These are phyloP conservation scores for Sphaerostilbella broomeana DNA, from an alignment of 2,329 filamentous ascomycete species.

Conservation along the genomic window DNA sequence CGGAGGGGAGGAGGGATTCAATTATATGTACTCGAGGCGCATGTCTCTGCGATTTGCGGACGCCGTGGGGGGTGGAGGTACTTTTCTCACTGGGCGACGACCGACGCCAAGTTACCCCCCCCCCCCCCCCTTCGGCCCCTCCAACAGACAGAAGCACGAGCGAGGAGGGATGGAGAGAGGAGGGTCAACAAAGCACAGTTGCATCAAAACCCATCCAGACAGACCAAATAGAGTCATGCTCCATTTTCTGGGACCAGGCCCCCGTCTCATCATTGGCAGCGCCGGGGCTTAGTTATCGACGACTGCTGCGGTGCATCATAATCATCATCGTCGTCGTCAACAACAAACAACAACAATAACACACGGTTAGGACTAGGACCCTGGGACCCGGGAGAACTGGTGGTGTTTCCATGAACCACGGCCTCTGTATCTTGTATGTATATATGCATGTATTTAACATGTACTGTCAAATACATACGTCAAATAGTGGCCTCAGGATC, in stretches of 20 bases:
- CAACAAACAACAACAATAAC: no score
- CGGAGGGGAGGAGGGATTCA: constrained; percentile 21
- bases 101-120: no score
- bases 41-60: constrained; percentile 18
- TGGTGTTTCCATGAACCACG: no score
- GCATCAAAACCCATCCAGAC: constrained; percentile 7
- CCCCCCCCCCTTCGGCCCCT: no score
- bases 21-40: constrained; percentile 21
- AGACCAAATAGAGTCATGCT: constrained; percentile 13
- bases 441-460: background rate
- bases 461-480: no score
- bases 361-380: no score
- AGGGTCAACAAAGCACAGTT: background rate
- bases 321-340: no score
- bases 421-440: background rate
- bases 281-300: background rate
- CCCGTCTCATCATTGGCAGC: background rate
- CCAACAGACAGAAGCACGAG: no score
- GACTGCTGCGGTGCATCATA: no score
- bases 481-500: no score
- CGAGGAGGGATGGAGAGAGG: background rate
- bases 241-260: no score
- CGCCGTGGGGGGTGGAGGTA: constrained; percentile 15
- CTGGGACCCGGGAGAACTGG: no score
- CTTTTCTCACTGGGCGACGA: background rate